These are phyloP conservation scores for Spathaspora passalidarum DNA, from an alignment of 805 yeast genomes.

Conservation along the genomic window DNA sequence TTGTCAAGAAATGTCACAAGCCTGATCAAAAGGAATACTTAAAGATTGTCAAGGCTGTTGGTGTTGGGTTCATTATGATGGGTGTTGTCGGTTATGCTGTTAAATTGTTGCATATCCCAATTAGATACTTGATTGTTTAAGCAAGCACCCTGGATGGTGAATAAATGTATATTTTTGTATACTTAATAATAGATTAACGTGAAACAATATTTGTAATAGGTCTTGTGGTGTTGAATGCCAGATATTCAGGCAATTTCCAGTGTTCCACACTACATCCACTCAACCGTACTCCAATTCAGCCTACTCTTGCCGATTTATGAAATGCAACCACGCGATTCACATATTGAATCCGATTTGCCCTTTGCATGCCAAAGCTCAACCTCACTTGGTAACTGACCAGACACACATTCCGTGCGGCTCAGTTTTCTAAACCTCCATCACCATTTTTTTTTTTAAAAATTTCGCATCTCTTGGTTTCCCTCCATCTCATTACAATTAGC, in stretches of 20 bases:
- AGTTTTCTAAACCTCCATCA: background rate
- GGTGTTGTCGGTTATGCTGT: constrained; percentile 96
- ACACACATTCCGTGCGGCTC: constrained; percentile 1
- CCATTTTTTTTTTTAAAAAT: background rate
- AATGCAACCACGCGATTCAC: too few species aligned
- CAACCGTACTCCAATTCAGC: too few species aligned
- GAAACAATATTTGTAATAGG: background rate
- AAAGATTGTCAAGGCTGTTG: constrained; percentile 90
- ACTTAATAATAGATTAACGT: background rate
- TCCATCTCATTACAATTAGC: background rate
- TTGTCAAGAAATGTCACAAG: constrained; percentile 87
- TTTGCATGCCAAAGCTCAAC: too few species aligned
- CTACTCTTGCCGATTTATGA: too few species aligned
- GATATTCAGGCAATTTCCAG: too few species aligned
- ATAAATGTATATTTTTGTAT: background rate
- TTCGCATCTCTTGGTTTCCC: background rate
- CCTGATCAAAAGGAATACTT: constrained; percentile 87
- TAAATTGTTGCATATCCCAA: constrained; percentile 92
- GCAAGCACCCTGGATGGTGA: background rate
- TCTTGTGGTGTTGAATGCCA: background rate
- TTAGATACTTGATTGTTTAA: constrained; percentile 91
- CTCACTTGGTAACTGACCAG: too few species aligned
- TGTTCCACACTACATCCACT: too few species aligned
- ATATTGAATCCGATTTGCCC: too few species aligned
- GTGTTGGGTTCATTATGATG: constrained; percentile 95